A percentile compares a stretch with the other conserved stretches of the same genome.
Evolutionary conservation across 2,329 filamentous ascomycete species (phyloP).

Genomic region (Sarocladium oryzae): DNA sequence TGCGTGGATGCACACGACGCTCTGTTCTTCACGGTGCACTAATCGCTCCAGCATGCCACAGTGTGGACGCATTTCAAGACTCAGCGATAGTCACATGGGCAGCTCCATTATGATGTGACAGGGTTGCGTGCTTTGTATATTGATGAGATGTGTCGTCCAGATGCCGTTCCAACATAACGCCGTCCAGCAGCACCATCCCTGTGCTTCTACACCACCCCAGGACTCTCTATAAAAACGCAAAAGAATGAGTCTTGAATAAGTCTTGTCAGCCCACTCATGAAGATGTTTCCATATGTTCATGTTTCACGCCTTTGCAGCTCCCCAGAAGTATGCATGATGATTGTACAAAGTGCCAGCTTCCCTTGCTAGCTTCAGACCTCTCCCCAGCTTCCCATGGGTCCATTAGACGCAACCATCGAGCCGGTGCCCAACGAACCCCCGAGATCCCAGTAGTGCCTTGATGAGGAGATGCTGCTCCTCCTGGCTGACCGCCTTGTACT

Average conservation of each 20-base stretch:
- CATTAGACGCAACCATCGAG: constrained; percentile 59
- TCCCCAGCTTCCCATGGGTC: constrained; percentile 71
- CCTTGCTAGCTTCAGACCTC: constrained; percentile 41
- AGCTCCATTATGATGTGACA: background rate
- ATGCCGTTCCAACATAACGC: background rate
- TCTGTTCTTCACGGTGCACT: too few relatives aligned
- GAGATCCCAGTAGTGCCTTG: constrained; percentile 88
- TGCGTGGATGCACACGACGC: too few relatives aligned
- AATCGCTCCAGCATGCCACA: too few relatives aligned
- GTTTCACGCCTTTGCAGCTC: too few relatives aligned
- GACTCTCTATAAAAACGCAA: background rate
- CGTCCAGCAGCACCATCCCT: too few relatives aligned
- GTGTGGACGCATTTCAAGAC: too few relatives aligned
- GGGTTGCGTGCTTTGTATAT: background rate
- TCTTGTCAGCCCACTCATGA: too few relatives aligned
- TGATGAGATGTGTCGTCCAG: background rate
- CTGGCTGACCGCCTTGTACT: constrained; percentile 69
- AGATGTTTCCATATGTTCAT: too few relatives aligned
- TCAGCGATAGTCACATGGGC: background rate
- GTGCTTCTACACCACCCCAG: background rate
- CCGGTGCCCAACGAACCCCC: constrained; percentile 74
- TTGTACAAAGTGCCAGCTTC: background rate
- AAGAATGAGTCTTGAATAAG: too few relatives aligned
- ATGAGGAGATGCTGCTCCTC: constrained; percentile 59
- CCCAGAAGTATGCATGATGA: too few relatives aligned